A percentile compares a stretch with the other conserved stretches of the same genome.
Evolutionary conservation across 768 basidiomycete species (phyloP).

Genomic region (Suillus lakei): DNA sequence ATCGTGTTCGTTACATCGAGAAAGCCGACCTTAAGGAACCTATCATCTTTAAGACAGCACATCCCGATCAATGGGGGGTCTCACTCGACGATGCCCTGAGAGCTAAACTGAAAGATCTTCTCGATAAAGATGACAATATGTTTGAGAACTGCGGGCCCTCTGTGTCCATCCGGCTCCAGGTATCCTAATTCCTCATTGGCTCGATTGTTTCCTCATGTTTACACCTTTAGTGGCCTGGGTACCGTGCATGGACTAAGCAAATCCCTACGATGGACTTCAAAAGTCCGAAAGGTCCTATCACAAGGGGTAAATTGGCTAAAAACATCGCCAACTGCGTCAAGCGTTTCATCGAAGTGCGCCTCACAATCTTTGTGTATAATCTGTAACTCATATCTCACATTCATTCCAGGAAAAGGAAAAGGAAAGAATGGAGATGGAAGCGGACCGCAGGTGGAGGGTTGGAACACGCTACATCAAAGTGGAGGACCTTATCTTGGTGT

Average conservation of each 20-base stretch:
- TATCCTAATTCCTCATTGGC: constrained; percentile 31
- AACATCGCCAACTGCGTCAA: constrained; percentile 79
- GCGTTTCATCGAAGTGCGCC: constrained; percentile 64
- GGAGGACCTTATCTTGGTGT: constrained; percentile 74
- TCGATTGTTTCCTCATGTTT: constrained; percentile 2
- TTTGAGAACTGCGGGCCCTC: constrained; percentile 78
- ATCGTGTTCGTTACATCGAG: constrained; percentile 76
- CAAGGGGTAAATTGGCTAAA: constrained; percentile 75
- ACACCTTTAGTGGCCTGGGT: constrained; percentile 73
- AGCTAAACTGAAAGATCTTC: constrained; percentile 58
- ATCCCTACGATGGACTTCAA: constrained; percentile 84
- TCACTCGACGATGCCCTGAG: constrained; percentile 66
- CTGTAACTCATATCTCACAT: constrained; percentile 12
- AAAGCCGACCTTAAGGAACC: constrained; percentile 67
- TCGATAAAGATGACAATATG: constrained; percentile 64
- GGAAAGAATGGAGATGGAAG: constrained; percentile 65
- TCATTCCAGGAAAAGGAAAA: constrained; percentile 50
- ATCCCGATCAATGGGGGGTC: constrained; percentile 63
- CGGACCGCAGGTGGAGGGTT: constrained; percentile 66
- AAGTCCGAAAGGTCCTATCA: constrained; percentile 79
- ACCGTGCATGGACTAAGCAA: constrained; percentile 77
- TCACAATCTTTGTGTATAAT: not conserved
- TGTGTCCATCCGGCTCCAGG: constrained; percentile 80
- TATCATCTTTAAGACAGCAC: constrained; percentile 62
- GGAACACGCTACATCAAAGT: constrained; percentile 59